These are phyloP conservation scores for Alternaria sp. DNA, from an alignment of 2,329 filamentous ascomycete genomes.

Conservation along the genomic window DNA sequence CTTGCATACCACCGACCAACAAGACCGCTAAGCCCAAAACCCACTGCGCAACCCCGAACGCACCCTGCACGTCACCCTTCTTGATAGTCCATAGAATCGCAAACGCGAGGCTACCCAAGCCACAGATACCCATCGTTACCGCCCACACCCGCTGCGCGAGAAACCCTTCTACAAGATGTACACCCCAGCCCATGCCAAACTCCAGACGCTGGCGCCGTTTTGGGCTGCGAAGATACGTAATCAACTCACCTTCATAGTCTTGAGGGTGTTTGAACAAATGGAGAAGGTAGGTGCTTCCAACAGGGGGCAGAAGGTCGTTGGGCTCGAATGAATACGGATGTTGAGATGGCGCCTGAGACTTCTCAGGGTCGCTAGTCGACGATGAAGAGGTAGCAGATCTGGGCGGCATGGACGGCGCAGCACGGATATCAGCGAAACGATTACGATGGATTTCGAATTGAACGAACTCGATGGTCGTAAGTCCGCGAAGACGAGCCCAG, in stretches of 20 bases:
- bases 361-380: constrained; percentile 12
- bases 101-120: constrained; percentile 46
- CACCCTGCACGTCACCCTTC: constrained; percentile 50
- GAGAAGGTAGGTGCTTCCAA: constrained; percentile 49
- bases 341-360: constrained; percentile 28
- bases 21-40: constrained; percentile 45
- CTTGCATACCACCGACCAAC: constrained; percentile 46
- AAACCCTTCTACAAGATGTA: constrained; percentile 52
- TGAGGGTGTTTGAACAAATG: constrained; percentile 52
- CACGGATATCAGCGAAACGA: constrained; percentile 51
- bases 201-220: constrained; percentile 44
- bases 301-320: constrained; percentile 49
- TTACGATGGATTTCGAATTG: constrained; percentile 53
- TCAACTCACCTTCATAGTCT: constrained; percentile 51
- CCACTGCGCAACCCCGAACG: constrained; percentile 52
- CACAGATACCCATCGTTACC: constrained; percentile 37
- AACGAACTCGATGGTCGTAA: constrained; percentile 51
- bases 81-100: constrained; percentile 45
- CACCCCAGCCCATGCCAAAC: constrained; percentile 51
- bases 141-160: constrained; percentile 48
- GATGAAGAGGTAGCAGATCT: constrained; percentile 21
- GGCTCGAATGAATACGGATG: constrained; percentile 50
- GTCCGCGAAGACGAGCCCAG: constrained; percentile 44
- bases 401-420: constrained; percentile 49
- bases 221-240: constrained; percentile 49